These are phyloP conservation scores for Corrigiola litoralis DNA, from an alignment of 179 eudicot genomes.

Conservation along the genomic window DNA sequence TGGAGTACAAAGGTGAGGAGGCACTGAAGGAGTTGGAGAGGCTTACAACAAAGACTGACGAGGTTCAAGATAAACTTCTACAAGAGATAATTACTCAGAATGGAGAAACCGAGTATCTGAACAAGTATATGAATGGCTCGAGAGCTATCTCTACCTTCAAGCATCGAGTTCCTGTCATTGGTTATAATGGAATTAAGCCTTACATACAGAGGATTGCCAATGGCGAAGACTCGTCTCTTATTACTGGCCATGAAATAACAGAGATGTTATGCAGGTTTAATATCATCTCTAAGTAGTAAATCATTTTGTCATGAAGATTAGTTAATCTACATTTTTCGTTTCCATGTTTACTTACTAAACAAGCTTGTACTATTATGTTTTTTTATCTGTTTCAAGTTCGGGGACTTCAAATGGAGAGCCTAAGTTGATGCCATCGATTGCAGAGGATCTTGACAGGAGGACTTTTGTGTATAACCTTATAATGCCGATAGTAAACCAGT, in stretches of 20 bases:
- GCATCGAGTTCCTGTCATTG: slow-evolving; percentile 49
- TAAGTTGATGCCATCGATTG: slow-evolving; percentile 73
- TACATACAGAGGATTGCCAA: slow-evolving; percentile 63
- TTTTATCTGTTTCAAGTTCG: slow-evolving; percentile 40
- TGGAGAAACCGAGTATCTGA: slow-evolving; percentile 53
- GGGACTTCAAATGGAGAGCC: slow-evolving; percentile 84
- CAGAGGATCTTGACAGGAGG: slow-evolving; percentile 75
- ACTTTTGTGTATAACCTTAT: slow-evolving; percentile 64
- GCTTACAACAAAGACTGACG: slow-evolving; percentile 46
- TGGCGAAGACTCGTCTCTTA: slow-evolving; percentile 64
- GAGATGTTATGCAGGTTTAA: slow-evolving; percentile 79
- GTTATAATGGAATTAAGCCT: slow-evolving; percentile 48
- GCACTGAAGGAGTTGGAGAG: slow-evolving; percentile 64
- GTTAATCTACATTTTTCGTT: not conserved
- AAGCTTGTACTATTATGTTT: not conserved
- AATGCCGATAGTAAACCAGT: slow-evolving; percentile 76
- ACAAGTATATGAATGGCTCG: slow-evolving; percentile 39
- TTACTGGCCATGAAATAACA: slow-evolving; percentile 54
- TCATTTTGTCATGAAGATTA: not conserved
- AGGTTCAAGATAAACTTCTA: slow-evolving; percentile 56
- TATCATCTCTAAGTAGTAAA: not conserved
- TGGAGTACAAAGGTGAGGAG: slow-evolving; percentile 75
- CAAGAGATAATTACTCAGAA: slow-evolving; percentile 47
- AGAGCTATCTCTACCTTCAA: slow-evolving; percentile 41
- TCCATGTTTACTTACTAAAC: too few relatives aligned